Base-by-base conservation (phyloP, 2,329 filamentous ascomycete species). In the Ophiosphaerella korrae region DNA sequence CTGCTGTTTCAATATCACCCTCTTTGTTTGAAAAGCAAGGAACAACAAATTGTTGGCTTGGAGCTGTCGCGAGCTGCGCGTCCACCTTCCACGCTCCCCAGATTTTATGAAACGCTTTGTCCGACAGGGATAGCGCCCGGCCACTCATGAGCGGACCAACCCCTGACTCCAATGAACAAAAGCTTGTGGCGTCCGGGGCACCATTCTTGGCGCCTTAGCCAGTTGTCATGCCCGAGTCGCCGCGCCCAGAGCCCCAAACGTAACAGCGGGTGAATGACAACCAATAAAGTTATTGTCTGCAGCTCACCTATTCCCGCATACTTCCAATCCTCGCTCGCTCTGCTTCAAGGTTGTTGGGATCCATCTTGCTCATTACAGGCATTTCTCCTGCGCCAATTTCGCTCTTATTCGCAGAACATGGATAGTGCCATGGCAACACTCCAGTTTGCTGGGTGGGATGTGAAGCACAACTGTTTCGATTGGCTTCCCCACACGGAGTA, bases 301-400 rank as follows among this genome's bases (percentile, higher is more conserved):
- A 42, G 51, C 16, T 56, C 48, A 50, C 51, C 48, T 42, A 45
- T 39, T 48, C 53, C 55, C 57, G 57, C 26, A 64, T 55, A 55
- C 60, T 60, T 64, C 62, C 45, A 50, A 37, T 36, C 49, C 38
- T 48, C 53, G 46, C 42, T 44, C 39, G 45, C 37, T 32, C 46
- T 44, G 42, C 48, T 29, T 46, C 14, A 46, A 40, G 34, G 37
- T 24, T 40, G n/a, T 37, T 32, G 14, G 9, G 29, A 29, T 18
- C 13, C 26, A 23, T 49, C 55, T 55, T 58, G 49, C 6, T 50
- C 56, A 11, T 49, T 42, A 50, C 50, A 40, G 63, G 63, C 50
- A 63, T 57, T 47, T 60, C 16, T 54, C 64, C 63, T 65, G 55
- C 42, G 46, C 31, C 29, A 50, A 62, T 58, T 45, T 55, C 45